These are phyloP conservation scores for Alternaria brassicae DNA, from an alignment of 2,329 filamentous ascomycete genomes.

Conservation along the genomic window DNA sequence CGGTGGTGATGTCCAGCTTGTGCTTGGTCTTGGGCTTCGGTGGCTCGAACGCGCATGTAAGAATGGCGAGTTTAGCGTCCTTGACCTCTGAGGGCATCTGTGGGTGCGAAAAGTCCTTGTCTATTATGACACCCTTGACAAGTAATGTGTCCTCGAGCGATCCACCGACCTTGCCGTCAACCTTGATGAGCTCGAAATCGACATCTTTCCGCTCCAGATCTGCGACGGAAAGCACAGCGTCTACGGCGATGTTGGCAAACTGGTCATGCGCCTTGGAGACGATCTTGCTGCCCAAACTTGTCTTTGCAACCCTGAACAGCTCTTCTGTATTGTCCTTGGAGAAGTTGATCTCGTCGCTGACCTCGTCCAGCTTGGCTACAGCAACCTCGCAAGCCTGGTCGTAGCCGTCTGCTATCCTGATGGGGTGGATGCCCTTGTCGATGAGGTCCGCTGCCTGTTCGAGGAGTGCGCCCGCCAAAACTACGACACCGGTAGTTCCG, in stretches of 20 bases:
- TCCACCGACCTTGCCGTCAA: conserved; percentile 97
- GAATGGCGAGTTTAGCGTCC: conserved; percentile 95
- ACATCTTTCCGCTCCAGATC: conserved; percentile 96
- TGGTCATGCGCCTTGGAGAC: conserved; percentile 99
- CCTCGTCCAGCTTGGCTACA: conserved; percentile 87
- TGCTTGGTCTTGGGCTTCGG: conserved; percentile 99
- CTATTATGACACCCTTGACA: conserved; percentile 96
- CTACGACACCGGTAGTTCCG: conserved; percentile 96
- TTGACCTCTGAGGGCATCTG: conserved; percentile 97
- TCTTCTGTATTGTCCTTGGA: conserved; percentile 80
- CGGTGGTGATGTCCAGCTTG: conserved; percentile 94
- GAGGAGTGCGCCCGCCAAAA: conserved; percentile 89
- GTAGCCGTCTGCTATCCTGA: conserved; percentile 97
- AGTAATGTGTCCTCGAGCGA: conserved; percentile 90
- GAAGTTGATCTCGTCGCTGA: conserved; percentile 91
- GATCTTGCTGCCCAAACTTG: conserved; percentile 96
- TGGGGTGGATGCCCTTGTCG: conserved; percentile 99
- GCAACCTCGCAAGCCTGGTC: conserved; percentile 98
- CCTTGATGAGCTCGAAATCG: conserved; percentile 99
- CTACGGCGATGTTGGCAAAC: conserved; percentile 95
- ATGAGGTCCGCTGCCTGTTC: conserved; percentile 98
- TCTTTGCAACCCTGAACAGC: conserved; percentile 92
- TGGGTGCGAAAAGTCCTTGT: conserved; percentile 99
- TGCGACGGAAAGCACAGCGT: conserved; percentile 94
- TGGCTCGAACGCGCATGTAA: conserved; percentile 97